Base-by-base conservation (phyloP, 2,329 filamentous ascomycete genomes). In the Nigrospora sphaerica region DNA sequence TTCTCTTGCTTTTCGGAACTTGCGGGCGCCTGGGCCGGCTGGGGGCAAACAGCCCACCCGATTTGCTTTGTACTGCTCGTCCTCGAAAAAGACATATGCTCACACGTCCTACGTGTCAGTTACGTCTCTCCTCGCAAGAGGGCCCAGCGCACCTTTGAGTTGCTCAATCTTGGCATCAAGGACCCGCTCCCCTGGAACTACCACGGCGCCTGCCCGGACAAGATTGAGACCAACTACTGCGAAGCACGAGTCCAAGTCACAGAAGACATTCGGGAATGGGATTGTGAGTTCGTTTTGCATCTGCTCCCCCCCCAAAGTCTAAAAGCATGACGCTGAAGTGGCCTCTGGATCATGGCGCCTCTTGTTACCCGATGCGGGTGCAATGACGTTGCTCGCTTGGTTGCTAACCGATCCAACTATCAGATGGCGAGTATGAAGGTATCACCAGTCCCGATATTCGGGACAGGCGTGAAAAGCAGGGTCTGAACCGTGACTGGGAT, bases 111-210 rank as follows among this genome's bases (percentile, higher is more conserved):
- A 28, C 23, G 5, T 28, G 23, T 10, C 56, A 85, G 79, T 57
- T 95, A 92, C 66, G 89, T 96, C 36, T 95, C 88, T 2, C 92
- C 91, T 3, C 85, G 91, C 40, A 80, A 78, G 51, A 86, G 91
- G 49, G 89, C 92, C 17, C 90, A 93, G 66, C 78, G 81, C 43
- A 97, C 91, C n/a, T 85, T 96, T 60, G 89, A 95, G 63, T 79
- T 96, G 41, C 81, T 96, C 23, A 80, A 86, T 55, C 71, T 95
- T 17, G 86, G 83, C 42, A 82, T 83, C 60, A 65, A 70, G n/a
- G 77, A 81, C 36, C 72, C 75, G 2, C 72, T 91, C 14, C 90
- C 90, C 0, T 95, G 89, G 89, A 63, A 75, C 32, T 57, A 66
- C 14, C 73, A 77, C 49, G 71, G 74, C 46, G 54, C 59, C 3